Evolutionary conservation across 2,329 filamentous ascomycete species (phyloP).

Genomic region (Aspergillus latus): DNA sequence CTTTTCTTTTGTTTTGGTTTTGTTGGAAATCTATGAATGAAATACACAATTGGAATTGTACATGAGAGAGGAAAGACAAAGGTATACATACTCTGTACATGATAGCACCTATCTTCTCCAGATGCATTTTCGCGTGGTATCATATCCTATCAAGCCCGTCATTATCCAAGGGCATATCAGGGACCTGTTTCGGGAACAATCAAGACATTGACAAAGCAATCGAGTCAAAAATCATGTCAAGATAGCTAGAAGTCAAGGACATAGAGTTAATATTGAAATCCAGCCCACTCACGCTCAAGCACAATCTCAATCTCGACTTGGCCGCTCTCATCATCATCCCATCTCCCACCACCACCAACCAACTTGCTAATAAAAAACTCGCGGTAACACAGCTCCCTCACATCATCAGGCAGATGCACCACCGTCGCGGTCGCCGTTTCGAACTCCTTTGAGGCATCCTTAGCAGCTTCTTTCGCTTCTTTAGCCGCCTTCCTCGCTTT

Average conservation of each 20-base stretch:
- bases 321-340: neutral
- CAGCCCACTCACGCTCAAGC: slow-evolving; percentile 22
- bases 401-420: slow-evolving; percentile 4
- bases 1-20: neutral
- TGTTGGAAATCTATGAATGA: neutral
- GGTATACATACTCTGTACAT: slow-evolving; percentile 2
- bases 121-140: neutral
- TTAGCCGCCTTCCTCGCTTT: neutral
- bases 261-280: slow-evolving; percentile 5
- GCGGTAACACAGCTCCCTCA: slow-evolving; percentile 23
- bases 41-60: neutral
- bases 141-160: neutral
- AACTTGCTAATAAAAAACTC: slow-evolving; percentile 20
- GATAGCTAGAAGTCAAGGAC: too few relatives aligned
- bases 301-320: slow-evolving; percentile 9
- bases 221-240: too few relatives aligned
- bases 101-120: neutral
- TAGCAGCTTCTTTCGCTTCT: neutral
- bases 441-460: neutral
- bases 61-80: neutral
- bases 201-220: too few relatives aligned
- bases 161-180: too few relatives aligned
- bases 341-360: neutral
- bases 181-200: too few relatives aligned
- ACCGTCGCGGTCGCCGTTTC: neutral